phyloP scores from a whole-genome alignment of 768 basidiomycete genomes.

The Leccinum obscurum region DNA sequence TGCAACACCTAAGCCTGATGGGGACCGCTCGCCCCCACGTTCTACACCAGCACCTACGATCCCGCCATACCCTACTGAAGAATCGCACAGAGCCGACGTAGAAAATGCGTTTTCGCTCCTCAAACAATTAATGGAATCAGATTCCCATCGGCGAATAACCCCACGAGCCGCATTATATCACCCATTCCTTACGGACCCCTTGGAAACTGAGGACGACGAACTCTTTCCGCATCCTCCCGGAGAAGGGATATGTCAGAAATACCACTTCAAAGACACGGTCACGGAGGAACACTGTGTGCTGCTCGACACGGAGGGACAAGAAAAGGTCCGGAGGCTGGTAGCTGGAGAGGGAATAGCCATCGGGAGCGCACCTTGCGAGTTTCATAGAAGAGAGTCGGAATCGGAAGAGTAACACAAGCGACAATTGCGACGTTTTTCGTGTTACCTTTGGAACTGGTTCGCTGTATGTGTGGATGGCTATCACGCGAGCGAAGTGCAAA shows the following conservation, averaged over 20 bases:
- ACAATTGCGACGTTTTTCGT: background rate
- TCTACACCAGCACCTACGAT: constrained; percentile 18
- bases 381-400: constrained; percentile 39
- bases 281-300: constrained; percentile 56
- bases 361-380: constrained; percentile 62
- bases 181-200: constrained; percentile 62
- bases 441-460: background rate
- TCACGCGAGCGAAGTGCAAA: constrained; percentile 9
- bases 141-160: constrained; percentile 74
- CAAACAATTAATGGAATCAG: constrained; percentile 70
- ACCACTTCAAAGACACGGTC: constrained; percentile 61
- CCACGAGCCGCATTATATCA: constrained; percentile 78
- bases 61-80: constrained; percentile 30
- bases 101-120: constrained; percentile 75
- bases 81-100: constrained; percentile 53
- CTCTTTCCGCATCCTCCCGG: constrained; percentile 70
- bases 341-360: constrained; percentile 54
- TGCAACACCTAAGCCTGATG: constrained; percentile 17
- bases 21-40: constrained; percentile 21
- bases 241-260: constrained; percentile 61
- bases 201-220: constrained; percentile 57
- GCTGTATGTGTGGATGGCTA: background rate
- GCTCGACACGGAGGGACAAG: constrained; percentile 38
- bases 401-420: constrained; percentile 8
- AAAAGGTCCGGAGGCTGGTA: constrained; percentile 34